These are phyloP conservation scores for Niveomyces coronatus DNA, from an alignment of 2,329 filamentous ascomycete genomes.

Conservation along the genomic window DNA sequence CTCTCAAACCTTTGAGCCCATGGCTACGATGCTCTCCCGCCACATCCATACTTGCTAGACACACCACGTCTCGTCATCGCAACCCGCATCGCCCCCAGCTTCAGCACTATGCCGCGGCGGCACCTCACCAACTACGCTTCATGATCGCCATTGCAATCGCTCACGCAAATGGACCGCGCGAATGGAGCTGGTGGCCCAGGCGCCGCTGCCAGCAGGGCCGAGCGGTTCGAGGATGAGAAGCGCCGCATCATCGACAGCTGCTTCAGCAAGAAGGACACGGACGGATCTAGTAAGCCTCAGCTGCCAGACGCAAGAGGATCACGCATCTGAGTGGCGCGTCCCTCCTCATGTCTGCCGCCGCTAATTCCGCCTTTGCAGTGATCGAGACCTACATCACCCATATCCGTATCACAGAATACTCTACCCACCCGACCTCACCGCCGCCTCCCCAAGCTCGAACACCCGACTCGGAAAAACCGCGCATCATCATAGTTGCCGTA, in stretches of 20 bases:
- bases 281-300: conserved; percentile 66
- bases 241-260: conserved; percentile 87
- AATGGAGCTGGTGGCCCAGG: conserved; percentile 26
- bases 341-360: no score
- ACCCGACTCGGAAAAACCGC: conserved; percentile 69
- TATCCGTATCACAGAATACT: conserved; percentile 82
- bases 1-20: conserved; percentile 7
- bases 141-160: conserved; percentile 13
- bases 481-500: conserved; percentile 88
- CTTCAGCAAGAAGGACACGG: conserved; percentile 80
- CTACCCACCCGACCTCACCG: conserved; percentile 69
- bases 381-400: conserved; percentile 95
- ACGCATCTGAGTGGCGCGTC: no score
- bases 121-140: conserved; percentile 9
- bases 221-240: conserved; percentile 96
- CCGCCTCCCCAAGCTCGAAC: conserved; percentile 67
- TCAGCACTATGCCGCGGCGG: conserved; percentile 7
- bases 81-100: conserved; percentile 2
- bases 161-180: conserved; percentile 30
- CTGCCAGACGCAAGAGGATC: not conserved
- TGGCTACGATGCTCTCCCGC: conserved; percentile 7
- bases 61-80: conserved; percentile 2
- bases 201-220: conserved; percentile 42
- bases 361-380: conserved; percentile 20
- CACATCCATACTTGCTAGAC: not conserved